Conservation (phyloP, 192 early-diverging fungal species). For the Mortierella antarctica region DNA sequence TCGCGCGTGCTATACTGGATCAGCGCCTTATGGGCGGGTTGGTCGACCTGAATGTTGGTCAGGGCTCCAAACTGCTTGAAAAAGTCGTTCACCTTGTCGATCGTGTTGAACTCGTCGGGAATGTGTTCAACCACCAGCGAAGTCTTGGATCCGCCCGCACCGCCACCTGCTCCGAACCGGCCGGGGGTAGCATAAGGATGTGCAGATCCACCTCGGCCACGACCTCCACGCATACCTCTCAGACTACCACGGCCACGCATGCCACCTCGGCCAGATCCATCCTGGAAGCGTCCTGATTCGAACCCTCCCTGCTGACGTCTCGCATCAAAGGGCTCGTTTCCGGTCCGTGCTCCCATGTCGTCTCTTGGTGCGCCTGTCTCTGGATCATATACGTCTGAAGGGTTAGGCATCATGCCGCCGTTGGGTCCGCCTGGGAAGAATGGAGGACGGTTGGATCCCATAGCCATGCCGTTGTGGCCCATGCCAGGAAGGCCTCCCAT, state of each 20-base stretch:
- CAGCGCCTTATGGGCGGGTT: slow-evolving; percentile 62
- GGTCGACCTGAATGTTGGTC: slow-evolving; percentile 76
- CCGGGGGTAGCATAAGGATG: slow-evolving; percentile 41
- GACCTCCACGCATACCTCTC: slow-evolving; percentile 61
- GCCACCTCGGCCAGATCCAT: slow-evolving; percentile 23
- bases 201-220: slow-evolving; percentile 55
- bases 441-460: slow-evolving; percentile 47
- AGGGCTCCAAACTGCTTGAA: slow-evolving; percentile 84
- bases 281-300: slow-evolving; percentile 20
- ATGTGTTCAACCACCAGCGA: slow-evolving; percentile 82
- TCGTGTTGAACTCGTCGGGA: slow-evolving; percentile 70
- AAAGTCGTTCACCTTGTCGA: slow-evolving; percentile 80
- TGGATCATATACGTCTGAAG: slow-evolving; percentile 63
- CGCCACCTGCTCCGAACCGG: slow-evolving; percentile 50
- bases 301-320: slow-evolving; percentile 17
- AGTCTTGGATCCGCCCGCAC: slow-evolving; percentile 53
- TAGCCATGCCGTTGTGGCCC: slow-evolving; percentile 49
- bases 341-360: slow-evolving; percentile 8
- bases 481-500: slow-evolving; percentile 43
- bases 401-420: slow-evolving; percentile 28
- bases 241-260: slow-evolving; percentile 31
- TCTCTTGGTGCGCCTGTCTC: slow-evolving; percentile 53
- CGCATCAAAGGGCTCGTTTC: slow-evolving; percentile 8
- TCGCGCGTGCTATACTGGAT: slow-evolving; percentile 69
- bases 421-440: slow-evolving; percentile 55